Base-by-base conservation (phyloP, 495 filamentous ascomycete species). In the Penicillium malachiteum region DNA sequence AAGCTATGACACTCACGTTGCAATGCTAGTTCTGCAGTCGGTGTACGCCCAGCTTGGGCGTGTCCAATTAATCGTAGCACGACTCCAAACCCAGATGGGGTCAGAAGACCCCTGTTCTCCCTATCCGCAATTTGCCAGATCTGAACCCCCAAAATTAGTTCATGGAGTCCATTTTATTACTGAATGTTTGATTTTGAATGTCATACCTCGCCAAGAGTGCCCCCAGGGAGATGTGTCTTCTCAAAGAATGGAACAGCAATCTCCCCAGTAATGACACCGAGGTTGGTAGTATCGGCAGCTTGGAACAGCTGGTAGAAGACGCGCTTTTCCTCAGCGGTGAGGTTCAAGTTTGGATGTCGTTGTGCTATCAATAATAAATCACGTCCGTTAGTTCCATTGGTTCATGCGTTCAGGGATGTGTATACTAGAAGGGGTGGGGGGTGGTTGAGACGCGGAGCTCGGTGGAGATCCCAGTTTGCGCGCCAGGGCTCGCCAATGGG, bases 81-180 rank as follows among this genome's bases (percentile, higher is more conserved):
- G 64, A 96, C 79, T 31, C 90, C 88, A 71, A 98, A 98, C 62
- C 92, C 95, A 44, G 90, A 80, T 3, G 89, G 91, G 38, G 91
- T 96, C 66, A 98, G 80, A 48, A 97, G 85, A 55, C 95, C 94
- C 56, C 92, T 84, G 73, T 97, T 98, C 73, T 97, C 93, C 60
- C 83, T 91, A 73, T 98, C 94, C 52, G 94, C 95, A 66, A 98
- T 92, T 73, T 96, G 92, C 94, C 94, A 98, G 82, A 97, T 97
- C 90, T 95, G 65, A 35, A 33, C 11, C 16, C 41, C 10, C 31
- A 42, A 63, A 59, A 11, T 21, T 17, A 18, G 13, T 11, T 12
- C 32, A 48, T 14, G 16, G 34, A 13, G 26, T 3, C 26, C 14
- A 30, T 45, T 12, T 2, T 14, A 8, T 32, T 21, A 21, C 26